Conservation (phyloP, 2,329 filamentous ascomycete species). For the Nigrospora oryzae region DNA sequence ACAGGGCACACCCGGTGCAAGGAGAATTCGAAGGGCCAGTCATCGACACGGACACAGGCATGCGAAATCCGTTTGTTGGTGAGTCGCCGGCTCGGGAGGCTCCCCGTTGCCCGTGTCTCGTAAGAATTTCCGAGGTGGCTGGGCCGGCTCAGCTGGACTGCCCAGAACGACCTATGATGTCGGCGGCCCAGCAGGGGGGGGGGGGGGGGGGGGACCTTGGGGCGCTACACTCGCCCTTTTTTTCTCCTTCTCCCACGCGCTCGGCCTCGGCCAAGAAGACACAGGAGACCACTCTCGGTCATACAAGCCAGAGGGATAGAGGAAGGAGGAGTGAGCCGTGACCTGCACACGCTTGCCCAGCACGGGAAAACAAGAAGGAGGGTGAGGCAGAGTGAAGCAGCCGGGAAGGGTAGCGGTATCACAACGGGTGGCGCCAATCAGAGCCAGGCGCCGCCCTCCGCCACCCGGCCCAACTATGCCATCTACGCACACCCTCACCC, state of each 20-base stretch:
- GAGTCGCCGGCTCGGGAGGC: too few relatives aligned
- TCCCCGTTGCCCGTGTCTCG: background rate
- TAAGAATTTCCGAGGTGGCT: constrained; percentile 1
- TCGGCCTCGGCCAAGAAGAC: background rate
- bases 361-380: background rate
- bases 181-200: background rate
- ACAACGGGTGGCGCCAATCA: constrained; percentile 4
- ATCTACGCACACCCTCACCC: constrained; percentile 6
- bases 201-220: background rate
- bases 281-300: too few relatives aligned
- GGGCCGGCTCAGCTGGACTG: background rate
- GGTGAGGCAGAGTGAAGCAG: background rate
- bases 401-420: background rate
- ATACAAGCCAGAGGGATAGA: too few relatives aligned
- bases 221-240: constrained; percentile 3
- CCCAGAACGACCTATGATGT: background rate
- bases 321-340: too few relatives aligned
- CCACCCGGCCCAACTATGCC: constrained; percentile 3
- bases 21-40: too few relatives aligned
- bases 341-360: too few relatives aligned
- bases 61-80: too few relatives aligned
- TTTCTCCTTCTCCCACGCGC: background rate
- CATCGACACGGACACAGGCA: too few relatives aligned
- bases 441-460: constrained; percentile 1
- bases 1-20: too few relatives aligned